Evolutionary conservation across 495 filamentous ascomycete genomes (phyloP).

Genomic region (Bryoglossum gracile): DNA sequence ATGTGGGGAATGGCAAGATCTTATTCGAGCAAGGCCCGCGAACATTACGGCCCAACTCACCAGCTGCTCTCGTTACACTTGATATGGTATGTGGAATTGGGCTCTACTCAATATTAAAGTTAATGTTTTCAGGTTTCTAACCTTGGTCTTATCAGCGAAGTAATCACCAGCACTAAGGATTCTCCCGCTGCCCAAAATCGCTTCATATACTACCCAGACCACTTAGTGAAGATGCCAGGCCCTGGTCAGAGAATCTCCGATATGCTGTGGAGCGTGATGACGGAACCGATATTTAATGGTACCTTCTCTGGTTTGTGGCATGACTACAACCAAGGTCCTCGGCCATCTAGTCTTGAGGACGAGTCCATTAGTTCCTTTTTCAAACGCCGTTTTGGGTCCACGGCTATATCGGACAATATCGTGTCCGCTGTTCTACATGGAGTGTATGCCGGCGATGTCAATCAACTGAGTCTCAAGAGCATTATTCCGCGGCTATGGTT

Average conservation of each 20-base stretch:
- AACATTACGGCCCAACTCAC: slow-evolving; percentile 53
- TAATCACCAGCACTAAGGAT: slow-evolving; percentile 47
- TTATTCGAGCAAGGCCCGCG: slow-evolving; percentile 83
- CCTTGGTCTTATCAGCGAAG: slow-evolving; percentile 52
- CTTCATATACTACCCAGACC: slow-evolving; percentile 92
- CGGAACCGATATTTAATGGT: slow-evolving; percentile 59
- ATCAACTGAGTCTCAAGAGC: slow-evolving; percentile 64
- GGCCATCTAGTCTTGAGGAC: slow-evolving; percentile 38
- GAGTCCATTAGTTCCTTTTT: slow-evolving; percentile 70
- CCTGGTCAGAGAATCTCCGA: slow-evolving; percentile 27
- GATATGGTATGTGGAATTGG: slow-evolving; percentile 42
- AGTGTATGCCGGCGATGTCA: slow-evolving; percentile 88
- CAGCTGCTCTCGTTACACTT: slow-evolving; percentile 41
- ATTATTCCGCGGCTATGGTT: slow-evolving; percentile 47
- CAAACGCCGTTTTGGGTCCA: slow-evolving; percentile 43
- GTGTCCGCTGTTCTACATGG: slow-evolving; percentile 78
- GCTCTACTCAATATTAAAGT: background rate
- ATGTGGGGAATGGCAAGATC: slow-evolving; percentile 48
- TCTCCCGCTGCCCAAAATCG: slow-evolving; percentile 51
- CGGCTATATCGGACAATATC: slow-evolving; percentile 61
- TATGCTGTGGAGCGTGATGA: slow-evolving; percentile 31
- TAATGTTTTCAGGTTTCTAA: slow-evolving; percentile 48
- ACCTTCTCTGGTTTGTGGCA: slow-evolving; percentile 35
- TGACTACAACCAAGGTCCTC: slow-evolving; percentile 17
- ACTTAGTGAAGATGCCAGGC: slow-evolving; percentile 63